Evolutionary conservation across 345 rosid species (phyloP), one percentile per base, ranked within the genome.

Genomic region (Sisymbrium altissimum): DNA sequence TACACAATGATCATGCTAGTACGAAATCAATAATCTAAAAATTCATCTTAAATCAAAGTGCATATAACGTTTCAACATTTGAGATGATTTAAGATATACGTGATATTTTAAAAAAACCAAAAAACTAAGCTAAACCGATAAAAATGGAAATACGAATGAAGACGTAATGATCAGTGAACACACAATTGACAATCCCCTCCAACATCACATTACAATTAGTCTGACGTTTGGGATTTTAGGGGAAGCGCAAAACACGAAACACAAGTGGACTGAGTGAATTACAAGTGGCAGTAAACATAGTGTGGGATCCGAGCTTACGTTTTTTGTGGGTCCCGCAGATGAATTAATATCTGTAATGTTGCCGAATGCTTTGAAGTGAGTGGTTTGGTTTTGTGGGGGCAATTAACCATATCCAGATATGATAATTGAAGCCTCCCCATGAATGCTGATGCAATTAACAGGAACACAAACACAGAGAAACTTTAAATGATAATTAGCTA

Each of bases 261-360:
- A 70, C 75, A 70, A 77, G 80, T 77, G 71, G 76, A 39, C 10
- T 21, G 48, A 55, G 54, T 64, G 53, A 70, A n/a, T 56, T 38
- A 77, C 76, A 77, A 11, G 66, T 77, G 80, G 63, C 72, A 71
- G 39, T 36, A 77, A 33, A 55, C 1, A 48, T 1, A 39, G 50
- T 13, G 25, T 48, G 76, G 76, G 62, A 39, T 76, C 76, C 38
- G 38, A 9, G 36, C 65, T 69, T 69, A 62, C 74, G 70, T 54
- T 53, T 33, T 17, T 15, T 41, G 14, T 68, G 43, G 64, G 64
- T 32, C 79, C 74, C 49, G 33, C 1, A 30, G 46, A 4, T 43
- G 70, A 23, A 68, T 25, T 75, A 68, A 68, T 76, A 58, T 58
- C 72, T 65, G 43, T 6, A 23, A 66, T 64, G 58, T 75, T 67